A percentile compares a stretch with the other conserved stretches of the same genome.
Evolutionary conservation across 495 filamentous ascomycete species (phyloP).

Genomic region (Lasiosphaeria ovina): DNA sequence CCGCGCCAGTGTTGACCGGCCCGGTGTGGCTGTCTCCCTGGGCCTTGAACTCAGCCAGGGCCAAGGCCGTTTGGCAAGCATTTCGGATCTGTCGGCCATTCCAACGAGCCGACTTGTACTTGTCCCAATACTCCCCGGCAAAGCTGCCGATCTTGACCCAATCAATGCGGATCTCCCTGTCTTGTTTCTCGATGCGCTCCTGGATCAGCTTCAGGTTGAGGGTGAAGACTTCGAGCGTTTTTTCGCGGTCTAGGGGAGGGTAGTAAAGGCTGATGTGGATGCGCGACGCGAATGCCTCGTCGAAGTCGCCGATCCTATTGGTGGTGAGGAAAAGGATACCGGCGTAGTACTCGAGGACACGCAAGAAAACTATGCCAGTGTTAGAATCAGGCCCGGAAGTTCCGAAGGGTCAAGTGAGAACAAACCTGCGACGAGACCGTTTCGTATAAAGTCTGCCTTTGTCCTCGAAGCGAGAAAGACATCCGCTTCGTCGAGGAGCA

Average conservation of each 20-base stretch:
- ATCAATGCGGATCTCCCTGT: too few relatives aligned
- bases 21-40: too few relatives aligned
- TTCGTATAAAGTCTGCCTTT: slow-evolving; percentile 41
- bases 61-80: too few relatives aligned
- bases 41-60: too few relatives aligned
- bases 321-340: slow-evolving; percentile 50
- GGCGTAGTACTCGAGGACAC: slow-evolving; percentile 48
- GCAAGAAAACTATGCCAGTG: slow-evolving; percentile 42
- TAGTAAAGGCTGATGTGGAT: slow-evolving; percentile 51
- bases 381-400: slow-evolving; percentile 44
- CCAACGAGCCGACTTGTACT: too few relatives aligned
- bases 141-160: too few relatives aligned
- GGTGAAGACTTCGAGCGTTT: slow-evolving; percentile 14
- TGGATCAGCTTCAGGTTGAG: slow-evolving; percentile 16
- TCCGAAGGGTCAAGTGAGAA: slow-evolving; percentile 46
- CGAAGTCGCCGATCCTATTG: slow-evolving; percentile 39
- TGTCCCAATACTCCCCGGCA: too few relatives aligned
- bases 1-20: too few relatives aligned
- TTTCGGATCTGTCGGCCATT: too few relatives aligned
- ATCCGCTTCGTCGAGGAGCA: slow-evolving; percentile 58
- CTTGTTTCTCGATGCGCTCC: too few relatives aligned
- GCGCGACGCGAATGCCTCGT: slow-evolving; percentile 49
- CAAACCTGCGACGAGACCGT: slow-evolving; percentile 46
- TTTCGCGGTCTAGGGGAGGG: slow-evolving; percentile 4
- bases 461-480: slow-evolving; percentile 51